Evolutionary conservation across 805 yeast species (phyloP).

Genomic region (Lipomyces starkeyi): DNA sequence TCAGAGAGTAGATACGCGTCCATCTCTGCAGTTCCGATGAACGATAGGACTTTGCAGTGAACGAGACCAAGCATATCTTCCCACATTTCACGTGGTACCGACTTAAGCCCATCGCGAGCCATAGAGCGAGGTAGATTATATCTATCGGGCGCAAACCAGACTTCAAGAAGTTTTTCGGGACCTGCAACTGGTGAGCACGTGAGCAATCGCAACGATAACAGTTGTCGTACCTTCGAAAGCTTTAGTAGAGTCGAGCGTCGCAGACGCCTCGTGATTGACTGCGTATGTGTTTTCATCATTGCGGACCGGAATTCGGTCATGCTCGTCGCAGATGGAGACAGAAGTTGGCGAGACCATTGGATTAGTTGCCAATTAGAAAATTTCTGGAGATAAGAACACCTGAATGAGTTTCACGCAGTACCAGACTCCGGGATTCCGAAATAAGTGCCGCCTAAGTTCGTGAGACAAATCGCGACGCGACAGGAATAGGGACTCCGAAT

Average conservation of each 20-base stretch:
- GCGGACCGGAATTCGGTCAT: conserved; percentile 19
- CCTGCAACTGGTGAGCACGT: conserved; percentile 46
- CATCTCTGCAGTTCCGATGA: conserved; percentile 65
- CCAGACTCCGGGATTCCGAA: conserved; percentile 11
- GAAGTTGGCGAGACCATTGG: conserved; percentile 28
- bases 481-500: conserved; percentile 14
- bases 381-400: neutral
- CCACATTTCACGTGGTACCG: conserved; percentile 71
- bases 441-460: conserved; percentile 7
- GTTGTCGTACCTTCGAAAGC: conserved; percentile 74
- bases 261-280: conserved; percentile 81
- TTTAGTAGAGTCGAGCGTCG: conserved; percentile 80
- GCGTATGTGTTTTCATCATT: conserved; percentile 43
- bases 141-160: conserved; percentile 76
- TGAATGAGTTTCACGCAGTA: neutral
- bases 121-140: conserved; percentile 49
- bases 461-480: conserved; percentile 8
- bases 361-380: neutral
- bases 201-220: conserved; percentile 10
- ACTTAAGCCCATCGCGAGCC: conserved; percentile 56
- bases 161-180: conserved; percentile 89
- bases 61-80: conserved; percentile 76
- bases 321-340: neutral
- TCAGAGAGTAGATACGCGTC: conserved; percentile 90
- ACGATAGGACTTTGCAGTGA: conserved; percentile 85